Evolutionary conservation across 805 yeast species (phyloP).

Genomic region (Torulaspora franciscae): DNA sequence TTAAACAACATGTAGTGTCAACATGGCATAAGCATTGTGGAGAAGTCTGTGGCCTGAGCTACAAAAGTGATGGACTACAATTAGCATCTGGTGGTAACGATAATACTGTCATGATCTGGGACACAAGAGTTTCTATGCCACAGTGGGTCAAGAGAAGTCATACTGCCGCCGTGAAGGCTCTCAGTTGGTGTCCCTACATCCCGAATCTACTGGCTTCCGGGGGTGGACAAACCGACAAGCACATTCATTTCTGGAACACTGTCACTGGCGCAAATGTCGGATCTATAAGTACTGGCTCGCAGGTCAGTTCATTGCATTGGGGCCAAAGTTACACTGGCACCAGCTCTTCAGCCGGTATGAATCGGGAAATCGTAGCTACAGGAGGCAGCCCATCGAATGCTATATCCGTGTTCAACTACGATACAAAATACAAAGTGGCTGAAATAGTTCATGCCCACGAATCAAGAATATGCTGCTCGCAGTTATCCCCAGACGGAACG

Average conservation of each 20-base stretch:
- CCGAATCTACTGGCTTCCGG: slow-evolving; percentile 85
- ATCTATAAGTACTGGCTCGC: slow-evolving; percentile 86
- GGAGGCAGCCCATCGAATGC: slow-evolving; percentile 91
- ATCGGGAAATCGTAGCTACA: slow-evolving; percentile 77
- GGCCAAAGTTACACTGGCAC: slow-evolving; percentile 45
- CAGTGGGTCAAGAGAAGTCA: slow-evolving; percentile 73
- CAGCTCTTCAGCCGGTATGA: slow-evolving; percentile 16
- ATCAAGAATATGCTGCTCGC: slow-evolving; percentile 75
- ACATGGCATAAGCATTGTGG: slow-evolving; percentile 67
- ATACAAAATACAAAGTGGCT: slow-evolving; percentile 80
- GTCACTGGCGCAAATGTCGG: slow-evolving; percentile 82
- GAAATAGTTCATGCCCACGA: slow-evolving; percentile 86
- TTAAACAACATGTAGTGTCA: slow-evolving; percentile 66
- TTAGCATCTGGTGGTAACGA: slow-evolving; percentile 94
- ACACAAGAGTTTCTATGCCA: slow-evolving; percentile 65
- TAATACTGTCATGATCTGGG: slow-evolving; percentile 91
- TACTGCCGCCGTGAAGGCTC: slow-evolving; percentile 91
- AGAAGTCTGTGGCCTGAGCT: slow-evolving; percentile 88
- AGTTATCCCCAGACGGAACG: slow-evolving; percentile 83
- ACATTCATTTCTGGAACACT: slow-evolving; percentile 93
- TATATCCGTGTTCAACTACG: slow-evolving; percentile 78
- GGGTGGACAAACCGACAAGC: slow-evolving; percentile 88
- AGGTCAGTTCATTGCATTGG: slow-evolving; percentile 92
- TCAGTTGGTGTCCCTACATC: slow-evolving; percentile 92
- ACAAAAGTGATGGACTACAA: slow-evolving; percentile 78